These are phyloP conservation scores for Sicyos edulis DNA, from an alignment of 306 rosid species.

Conservation along the genomic window DNA sequence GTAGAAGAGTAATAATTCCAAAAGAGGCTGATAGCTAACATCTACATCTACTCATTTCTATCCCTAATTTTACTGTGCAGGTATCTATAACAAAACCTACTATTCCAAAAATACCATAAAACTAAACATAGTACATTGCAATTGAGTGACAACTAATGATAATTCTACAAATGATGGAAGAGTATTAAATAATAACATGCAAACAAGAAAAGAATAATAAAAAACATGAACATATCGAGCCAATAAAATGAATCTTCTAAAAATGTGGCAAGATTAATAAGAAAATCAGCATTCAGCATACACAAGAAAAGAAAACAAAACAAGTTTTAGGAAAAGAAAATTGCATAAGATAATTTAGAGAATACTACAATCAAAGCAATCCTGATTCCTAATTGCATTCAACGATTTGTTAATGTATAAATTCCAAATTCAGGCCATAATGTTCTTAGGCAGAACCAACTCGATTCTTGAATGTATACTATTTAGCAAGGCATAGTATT, in stretches of 20 bases:
- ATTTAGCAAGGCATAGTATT: not conserved
- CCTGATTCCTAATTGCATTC: not conserved
- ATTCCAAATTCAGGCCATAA: not conserved
- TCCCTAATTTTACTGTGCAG: not conserved
- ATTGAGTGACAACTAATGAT: not conserved
- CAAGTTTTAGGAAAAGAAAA: not conserved
- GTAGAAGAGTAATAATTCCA: not conserved
- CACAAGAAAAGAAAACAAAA: not conserved
- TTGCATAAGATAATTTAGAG: not conserved
- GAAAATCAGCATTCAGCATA: not conserved
- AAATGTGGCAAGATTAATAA: not conserved
- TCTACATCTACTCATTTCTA: not conserved
- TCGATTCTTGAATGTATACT: not conserved
- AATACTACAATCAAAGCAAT: not conserved
- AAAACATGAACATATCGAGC: not conserved
- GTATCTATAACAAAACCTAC: not conserved
- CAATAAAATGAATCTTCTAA: not conserved
- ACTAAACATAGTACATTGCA: not conserved
- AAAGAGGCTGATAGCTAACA: not conserved
- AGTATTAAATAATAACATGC: too few species aligned
- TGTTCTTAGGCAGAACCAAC: not conserved
- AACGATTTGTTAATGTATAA: not conserved
- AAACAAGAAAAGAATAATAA: not conserved
- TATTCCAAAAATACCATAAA: not conserved
- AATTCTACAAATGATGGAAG: not conserved